Evolutionary conservation across 106 monocot genomes (phyloP).

Genomic region (Platanthera zijinensis): DNA sequence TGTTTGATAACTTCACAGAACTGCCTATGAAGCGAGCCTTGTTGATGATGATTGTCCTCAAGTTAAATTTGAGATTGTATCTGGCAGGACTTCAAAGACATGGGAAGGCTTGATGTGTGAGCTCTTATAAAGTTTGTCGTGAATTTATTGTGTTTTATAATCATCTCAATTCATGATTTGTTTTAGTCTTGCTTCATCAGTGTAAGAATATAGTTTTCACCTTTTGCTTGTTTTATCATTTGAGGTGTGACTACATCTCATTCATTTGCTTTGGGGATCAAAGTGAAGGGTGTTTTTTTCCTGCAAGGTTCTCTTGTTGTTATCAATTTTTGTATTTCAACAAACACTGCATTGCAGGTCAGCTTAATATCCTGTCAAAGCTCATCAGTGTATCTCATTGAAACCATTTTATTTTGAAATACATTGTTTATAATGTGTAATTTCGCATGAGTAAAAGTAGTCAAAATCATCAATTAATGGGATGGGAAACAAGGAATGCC

Average conservation of each 20-base stretch:
- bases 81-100: slow-evolving; percentile 59
- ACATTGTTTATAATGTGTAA: neutral
- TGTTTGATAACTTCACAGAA: slow-evolving; percentile 31
- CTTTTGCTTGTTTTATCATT: slow-evolving; percentile 1
- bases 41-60: slow-evolving; percentile 80
- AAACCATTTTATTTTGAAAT: neutral
- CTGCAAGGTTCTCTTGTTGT: slow-evolving; percentile 61
- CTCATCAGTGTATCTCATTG: neutral
- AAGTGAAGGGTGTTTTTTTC: slow-evolving; percentile 67
- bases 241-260: slow-evolving; percentile 81
- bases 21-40: slow-evolving; percentile 96
- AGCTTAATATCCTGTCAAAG: neutral
- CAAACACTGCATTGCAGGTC: slow-evolving; percentile 77
- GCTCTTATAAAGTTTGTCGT: slow-evolving; percentile 4
- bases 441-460: neutral
- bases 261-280: slow-evolving; percentile 73
- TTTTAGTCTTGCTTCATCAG: neutral
- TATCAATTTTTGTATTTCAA: slow-evolving; percentile 81
- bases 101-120: slow-evolving; percentile 95
- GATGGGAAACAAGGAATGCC: no score
- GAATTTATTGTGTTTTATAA: no score
- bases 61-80: slow-evolving; percentile 60
- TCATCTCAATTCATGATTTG: no score
- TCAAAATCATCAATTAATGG: neutral
- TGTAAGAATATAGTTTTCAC: neutral